phyloP scores from a whole-genome alignment of 2,329 filamentous ascomycete genomes.

The Penicillium sp. region DNA sequence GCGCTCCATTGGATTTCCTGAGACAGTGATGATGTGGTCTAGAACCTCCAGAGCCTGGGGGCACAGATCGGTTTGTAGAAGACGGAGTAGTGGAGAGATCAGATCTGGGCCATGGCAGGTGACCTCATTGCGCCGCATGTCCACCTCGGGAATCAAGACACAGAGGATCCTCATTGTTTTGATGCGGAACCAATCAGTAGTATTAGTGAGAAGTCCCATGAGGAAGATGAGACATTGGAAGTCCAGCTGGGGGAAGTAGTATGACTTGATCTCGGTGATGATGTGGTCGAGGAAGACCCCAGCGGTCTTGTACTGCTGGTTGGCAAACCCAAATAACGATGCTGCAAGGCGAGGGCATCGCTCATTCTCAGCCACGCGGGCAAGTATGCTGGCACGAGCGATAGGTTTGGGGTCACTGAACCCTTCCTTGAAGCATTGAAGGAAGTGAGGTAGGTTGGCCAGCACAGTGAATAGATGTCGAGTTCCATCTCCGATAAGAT shows the following conservation, averaged over 20 bases:
- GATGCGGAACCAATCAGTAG: constrained; percentile 81
- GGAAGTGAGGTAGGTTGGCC: constrained; percentile 84
- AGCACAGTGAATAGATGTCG: constrained; percentile 82
- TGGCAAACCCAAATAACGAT: constrained; percentile 68
- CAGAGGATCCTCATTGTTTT: constrained; percentile 90
- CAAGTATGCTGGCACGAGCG: constrained; percentile 66
- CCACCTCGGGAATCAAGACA: constrained; percentile 79
- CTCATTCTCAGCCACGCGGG: constrained; percentile 70
- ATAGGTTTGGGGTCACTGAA: constrained; percentile 56
- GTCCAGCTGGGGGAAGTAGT: constrained; percentile 79
- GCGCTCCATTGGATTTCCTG: constrained; percentile 85
- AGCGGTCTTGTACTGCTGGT: constrained; percentile 62
- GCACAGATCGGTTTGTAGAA: constrained; percentile 90
- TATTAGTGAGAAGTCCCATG: constrained; percentile 87
- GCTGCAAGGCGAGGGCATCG: constrained; percentile 65
- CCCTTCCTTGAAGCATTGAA: constrained; percentile 71
- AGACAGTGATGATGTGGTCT: constrained; percentile 93
- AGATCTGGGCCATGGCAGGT: constrained; percentile 89
- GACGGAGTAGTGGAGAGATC: constrained; percentile 83
- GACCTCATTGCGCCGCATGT: constrained; percentile 89
- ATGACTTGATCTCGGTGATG: constrained; percentile 69
- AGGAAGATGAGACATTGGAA: constrained; percentile 84
- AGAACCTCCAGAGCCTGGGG: constrained; percentile 88
- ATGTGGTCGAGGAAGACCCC: constrained; percentile 75
- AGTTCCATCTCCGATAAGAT: constrained; percentile 76